Evolutionary conservation across 371 early-diverging fungal species (phyloP).

Genomic region (Mucor circinelloides): DNA sequence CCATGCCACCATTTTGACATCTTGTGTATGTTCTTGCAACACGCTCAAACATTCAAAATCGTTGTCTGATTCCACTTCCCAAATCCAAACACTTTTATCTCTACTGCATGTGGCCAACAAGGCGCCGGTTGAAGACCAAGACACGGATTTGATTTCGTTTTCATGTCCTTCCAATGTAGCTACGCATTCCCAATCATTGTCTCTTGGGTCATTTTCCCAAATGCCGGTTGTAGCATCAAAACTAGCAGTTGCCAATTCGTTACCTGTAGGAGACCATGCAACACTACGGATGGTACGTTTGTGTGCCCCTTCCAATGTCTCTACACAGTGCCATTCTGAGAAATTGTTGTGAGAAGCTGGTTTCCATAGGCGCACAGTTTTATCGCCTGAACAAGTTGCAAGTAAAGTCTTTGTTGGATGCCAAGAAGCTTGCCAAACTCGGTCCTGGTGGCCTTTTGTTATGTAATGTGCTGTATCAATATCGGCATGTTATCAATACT

Average conservation of each 20-base stretch:
- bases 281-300: slow-evolving; percentile 90
- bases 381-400: slow-evolving; percentile 87
- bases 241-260: slow-evolving; percentile 84
- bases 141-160: slow-evolving; percentile 94
- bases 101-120: slow-evolving; percentile 92
- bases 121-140: slow-evolving; percentile 83
- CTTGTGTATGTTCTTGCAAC: slow-evolving; percentile 95
- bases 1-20: slow-evolving; percentile 95
- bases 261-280: slow-evolving; percentile 81
- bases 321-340: slow-evolving; percentile 73
- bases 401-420: slow-evolving; percentile 74
- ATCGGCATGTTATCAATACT: neutral
- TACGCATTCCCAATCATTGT: slow-evolving; percentile 82
- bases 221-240: slow-evolving; percentile 94
- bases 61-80: slow-evolving; percentile 84
- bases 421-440: slow-evolving; percentile 94
- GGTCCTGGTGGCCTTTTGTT: slow-evolving; percentile 79
- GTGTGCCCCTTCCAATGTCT: slow-evolving; percentile 84
- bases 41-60: slow-evolving; percentile 96
- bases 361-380: slow-evolving; percentile 85
- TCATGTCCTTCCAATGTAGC: slow-evolving; percentile 98
- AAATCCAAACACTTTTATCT: slow-evolving; percentile 98
- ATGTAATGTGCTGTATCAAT: neutral
- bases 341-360: slow-evolving; percentile 45
- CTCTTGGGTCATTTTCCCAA: slow-evolving; percentile 73